phyloP scores from a whole-genome alignment of 345 rosid genomes.

The Laguncularia racemosa region DNA sequence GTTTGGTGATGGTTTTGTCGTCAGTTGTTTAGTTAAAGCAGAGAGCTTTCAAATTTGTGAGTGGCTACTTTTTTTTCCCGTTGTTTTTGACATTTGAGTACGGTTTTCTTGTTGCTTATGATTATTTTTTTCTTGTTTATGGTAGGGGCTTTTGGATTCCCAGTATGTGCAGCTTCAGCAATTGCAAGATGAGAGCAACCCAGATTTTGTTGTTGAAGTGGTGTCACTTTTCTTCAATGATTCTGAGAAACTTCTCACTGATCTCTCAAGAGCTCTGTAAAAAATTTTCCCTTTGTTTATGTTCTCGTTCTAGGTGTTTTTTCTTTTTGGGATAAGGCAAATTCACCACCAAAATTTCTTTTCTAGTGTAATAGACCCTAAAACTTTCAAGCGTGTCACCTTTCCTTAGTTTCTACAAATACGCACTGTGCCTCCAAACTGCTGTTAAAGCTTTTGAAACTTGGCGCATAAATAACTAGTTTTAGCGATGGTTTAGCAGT shows the following conservation, averaged over 20 bases:
- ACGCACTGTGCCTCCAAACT: too few species aligned
- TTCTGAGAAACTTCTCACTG: slow-evolving; percentile 80
- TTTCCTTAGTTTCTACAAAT: too few species aligned
- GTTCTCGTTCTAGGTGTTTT: neutral
- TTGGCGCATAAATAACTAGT: too few species aligned
- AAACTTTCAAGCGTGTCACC: too few species aligned
- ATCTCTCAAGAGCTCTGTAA: slow-evolving; percentile 70
- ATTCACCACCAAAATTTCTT: too few species aligned
- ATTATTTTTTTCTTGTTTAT: slow-evolving; percentile 7
- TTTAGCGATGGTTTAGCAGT: too few species aligned
- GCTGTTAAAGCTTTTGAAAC: too few species aligned
- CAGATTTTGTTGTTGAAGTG: slow-evolving; percentile 91
- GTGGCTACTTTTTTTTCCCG: neutral
- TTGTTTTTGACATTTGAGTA: neutral
- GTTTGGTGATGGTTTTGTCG: too few species aligned
- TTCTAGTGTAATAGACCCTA: too few species aligned
- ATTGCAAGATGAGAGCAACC: slow-evolving; percentile 94
- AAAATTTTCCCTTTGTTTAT: slow-evolving; percentile 1
- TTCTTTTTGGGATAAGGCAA: neutral
- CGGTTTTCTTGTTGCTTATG: too few species aligned
- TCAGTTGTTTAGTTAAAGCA: too few species aligned
- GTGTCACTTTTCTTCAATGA: slow-evolving; percentile 90
- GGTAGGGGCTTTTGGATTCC: slow-evolving; percentile 75
- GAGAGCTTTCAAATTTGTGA: neutral
- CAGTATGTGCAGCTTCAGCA: slow-evolving; percentile 87